Evolutionary conservation across 2,329 filamentous ascomycete species (phyloP), one percentile per base, ranked within the genome.

Genomic region (Stachybotrys elegans): DNA sequence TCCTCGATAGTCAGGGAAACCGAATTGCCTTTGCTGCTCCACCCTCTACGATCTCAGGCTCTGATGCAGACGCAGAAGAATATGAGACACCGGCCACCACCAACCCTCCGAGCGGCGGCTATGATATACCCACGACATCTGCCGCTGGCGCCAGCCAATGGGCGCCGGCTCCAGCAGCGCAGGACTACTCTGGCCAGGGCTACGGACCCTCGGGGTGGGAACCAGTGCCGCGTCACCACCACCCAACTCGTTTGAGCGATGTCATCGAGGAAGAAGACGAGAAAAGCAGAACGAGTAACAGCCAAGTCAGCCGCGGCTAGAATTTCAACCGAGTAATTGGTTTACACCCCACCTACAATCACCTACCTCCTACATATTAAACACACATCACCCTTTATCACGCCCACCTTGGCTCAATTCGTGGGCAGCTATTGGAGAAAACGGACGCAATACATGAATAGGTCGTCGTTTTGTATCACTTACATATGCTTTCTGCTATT

Each of bases 251-350:
- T 45, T 71, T 95, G 50, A 95, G 89, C 62, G 90, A 95, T 65
- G 90, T 95, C 22, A 76, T 93, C 22, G 86, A 90, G 58, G 89
- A 89, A 58, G 85, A 94, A 51, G 88, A 93, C 53, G 88, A 94
- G 65, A 75, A 82, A 41, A 88, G 86, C 59, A 79, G 86, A 19
- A 88, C 85, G 13, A 87, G 85, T 53, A 82, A 81, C 11, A 84
- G 82, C 60, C 77, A 81, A 48, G 64, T 74, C 51, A 81, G 78
- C 57, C 75, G 77, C 23, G 55, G 55, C 32, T 63, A 63, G 54
- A 54, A 57, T 31, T 55, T 51, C 12, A 47, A 51, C 35, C 51
- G 41, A 50, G 13, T n/a, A n/a, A n/a, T n/a, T n/a, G n/a, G n/a
- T n/a, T n/a, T n/a, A n/a, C n/a, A n/a, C n/a, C 4, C 13, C 9